Evolutionary conservation across 179 eudicot species (phyloP).

Genomic region (Beta lomatogona): DNA sequence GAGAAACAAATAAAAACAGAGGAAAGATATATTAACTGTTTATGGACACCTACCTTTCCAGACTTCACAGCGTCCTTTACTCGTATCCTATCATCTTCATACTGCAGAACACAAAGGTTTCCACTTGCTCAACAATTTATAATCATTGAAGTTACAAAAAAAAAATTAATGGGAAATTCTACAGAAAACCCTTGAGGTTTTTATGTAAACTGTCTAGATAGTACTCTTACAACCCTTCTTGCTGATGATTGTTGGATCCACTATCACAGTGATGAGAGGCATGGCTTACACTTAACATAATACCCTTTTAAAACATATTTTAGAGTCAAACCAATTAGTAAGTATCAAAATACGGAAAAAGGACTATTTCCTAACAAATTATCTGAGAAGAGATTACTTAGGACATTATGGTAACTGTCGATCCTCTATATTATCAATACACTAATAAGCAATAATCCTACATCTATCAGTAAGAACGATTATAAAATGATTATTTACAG

Average conservation of each 20-base stretch:
- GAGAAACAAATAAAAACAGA: background rate
- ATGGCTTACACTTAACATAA: background rate
- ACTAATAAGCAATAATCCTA: background rate
- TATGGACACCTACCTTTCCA: conserved; percentile 52
- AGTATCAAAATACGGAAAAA: background rate
- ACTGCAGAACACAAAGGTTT: conserved; percentile 54
- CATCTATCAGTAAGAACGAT: background rate
- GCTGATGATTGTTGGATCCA: background rate
- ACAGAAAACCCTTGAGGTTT: background rate
- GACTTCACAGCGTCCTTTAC: conserved; percentile 79
- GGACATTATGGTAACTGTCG: background rate
- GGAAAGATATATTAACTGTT: background rate
- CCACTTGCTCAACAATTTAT: background rate
- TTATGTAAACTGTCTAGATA: background rate
- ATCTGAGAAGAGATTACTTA: background rate
- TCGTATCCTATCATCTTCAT: conserved; percentile 61
- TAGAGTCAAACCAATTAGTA: background rate
- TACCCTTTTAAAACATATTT: background rate
- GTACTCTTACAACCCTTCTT: background rate
- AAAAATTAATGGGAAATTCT: background rate
- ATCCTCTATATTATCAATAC: background rate
- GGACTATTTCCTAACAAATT: background rate
- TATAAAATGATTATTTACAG: background rate
- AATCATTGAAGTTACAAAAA: conserved; percentile 3
- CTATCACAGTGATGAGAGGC: background rate